Evolutionary conservation across 1,284 basidiomycete species (phyloP).

Genomic region (Amylostereum chailletii): DNA sequence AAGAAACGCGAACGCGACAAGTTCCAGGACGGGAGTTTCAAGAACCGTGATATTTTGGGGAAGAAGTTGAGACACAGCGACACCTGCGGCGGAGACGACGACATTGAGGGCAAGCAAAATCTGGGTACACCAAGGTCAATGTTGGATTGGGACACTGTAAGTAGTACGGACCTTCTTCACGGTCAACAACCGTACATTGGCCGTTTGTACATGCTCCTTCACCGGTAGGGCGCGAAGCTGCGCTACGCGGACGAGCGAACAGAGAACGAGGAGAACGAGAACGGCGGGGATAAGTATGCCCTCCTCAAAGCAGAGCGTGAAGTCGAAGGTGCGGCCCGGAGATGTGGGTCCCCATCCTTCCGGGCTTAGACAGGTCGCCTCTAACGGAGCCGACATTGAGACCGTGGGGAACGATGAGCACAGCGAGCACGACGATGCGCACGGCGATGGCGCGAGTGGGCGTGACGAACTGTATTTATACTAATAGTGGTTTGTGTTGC

Average conservation of each 20-base stretch:
- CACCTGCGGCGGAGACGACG: constrained; percentile 29
- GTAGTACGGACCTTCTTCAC: constrained; percentile 52
- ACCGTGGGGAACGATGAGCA: background rate
- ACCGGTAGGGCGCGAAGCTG: constrained; percentile 19
- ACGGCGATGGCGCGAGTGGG: background rate
- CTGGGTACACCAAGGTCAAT: constrained; percentile 21
- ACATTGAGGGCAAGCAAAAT: constrained; percentile 34
- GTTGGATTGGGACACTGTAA: background rate
- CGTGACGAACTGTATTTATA: background rate
- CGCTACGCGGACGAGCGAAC: constrained; percentile 29
- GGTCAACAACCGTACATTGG: constrained; percentile 36
- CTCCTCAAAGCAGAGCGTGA: constrained; percentile 81
- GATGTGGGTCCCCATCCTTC: constrained; percentile 68
- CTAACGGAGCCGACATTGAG: constrained; percentile 1
- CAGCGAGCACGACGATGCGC: background rate
- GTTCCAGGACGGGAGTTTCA: constrained; percentile 51
- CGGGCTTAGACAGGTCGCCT: constrained; percentile 8
- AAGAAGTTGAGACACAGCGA: constrained; percentile 25
- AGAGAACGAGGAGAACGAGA: constrained; percentile 38
- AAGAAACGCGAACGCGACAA: constrained; percentile 38
- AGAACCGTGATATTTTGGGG: constrained; percentile 39
- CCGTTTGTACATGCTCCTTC: constrained; percentile 21
- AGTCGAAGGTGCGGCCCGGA: constrained; percentile 58
- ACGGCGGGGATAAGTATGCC: constrained; percentile 51
- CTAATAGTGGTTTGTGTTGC: no score